A percentile compares a stretch with the other conserved stretches of the same genome.
Conservation (phyloP, 306 rosid genomes). For the Boehmeria nivea region DNA sequence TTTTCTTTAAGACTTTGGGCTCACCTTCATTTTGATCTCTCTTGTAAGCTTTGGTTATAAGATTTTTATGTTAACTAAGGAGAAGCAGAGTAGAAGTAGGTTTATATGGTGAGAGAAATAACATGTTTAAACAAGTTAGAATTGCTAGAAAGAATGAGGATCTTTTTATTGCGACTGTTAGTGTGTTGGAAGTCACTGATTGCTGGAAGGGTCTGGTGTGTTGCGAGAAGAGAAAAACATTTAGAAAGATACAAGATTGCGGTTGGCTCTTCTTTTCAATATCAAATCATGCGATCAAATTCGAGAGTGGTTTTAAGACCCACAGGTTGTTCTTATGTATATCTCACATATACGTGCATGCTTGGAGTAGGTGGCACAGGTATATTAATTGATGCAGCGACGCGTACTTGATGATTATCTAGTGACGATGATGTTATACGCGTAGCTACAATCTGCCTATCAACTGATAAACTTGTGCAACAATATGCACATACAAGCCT, state of each 20-base stretch:
- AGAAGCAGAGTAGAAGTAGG: slow-evolving; percentile 29
- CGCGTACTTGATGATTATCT: background rate
- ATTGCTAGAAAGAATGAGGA: slow-evolving; percentile 19
- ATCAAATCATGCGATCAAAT: slow-evolving; percentile 55
- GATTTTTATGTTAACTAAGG: slow-evolving; percentile 29
- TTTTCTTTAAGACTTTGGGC: slow-evolving; percentile 25
- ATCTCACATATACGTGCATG: slow-evolving; percentile 28
- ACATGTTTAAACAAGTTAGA: slow-evolving; percentile 19
- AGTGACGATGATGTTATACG: background rate
- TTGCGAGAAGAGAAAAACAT: slow-evolving; percentile 63
- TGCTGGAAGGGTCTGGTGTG: slow-evolving; percentile 49
- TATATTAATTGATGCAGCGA: background rate
- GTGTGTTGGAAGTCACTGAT: slow-evolving; percentile 46
- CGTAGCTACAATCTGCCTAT: background rate
- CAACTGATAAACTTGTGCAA: background rate
- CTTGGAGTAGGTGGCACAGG: slow-evolving; percentile 26
- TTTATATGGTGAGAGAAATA: slow-evolving; percentile 29
- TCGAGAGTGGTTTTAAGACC: slow-evolving; percentile 36
- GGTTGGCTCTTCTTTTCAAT: slow-evolving; percentile 81
- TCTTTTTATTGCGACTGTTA: slow-evolving; percentile 29
- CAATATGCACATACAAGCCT: background rate
- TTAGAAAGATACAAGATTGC: slow-evolving; percentile 72
- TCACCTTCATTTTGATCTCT: slow-evolving; percentile 76
- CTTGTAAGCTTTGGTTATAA: slow-evolving; percentile 29
- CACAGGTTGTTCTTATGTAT: slow-evolving; percentile 26